Conservation (phyloP, 257 asterid genomes). For the Fraxinus excelsior region DNA sequence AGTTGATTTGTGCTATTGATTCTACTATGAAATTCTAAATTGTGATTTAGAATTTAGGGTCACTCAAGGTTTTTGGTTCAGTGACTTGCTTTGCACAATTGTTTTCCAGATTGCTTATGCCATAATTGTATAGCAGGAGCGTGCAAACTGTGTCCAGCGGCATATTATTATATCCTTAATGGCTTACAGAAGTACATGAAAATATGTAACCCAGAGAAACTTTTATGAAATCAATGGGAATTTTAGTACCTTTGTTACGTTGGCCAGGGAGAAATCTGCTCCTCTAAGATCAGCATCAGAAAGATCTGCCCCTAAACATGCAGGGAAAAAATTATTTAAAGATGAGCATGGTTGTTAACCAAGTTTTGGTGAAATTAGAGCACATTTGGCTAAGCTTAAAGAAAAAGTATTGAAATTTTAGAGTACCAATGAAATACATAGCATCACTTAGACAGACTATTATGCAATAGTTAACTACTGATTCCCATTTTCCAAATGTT, state of each 20-base stretch:
- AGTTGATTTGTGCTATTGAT: neutral
- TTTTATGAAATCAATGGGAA: neutral
- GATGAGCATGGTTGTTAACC: neutral
- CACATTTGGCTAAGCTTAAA: neutral
- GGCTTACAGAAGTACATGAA: neutral
- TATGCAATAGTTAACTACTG: neutral
- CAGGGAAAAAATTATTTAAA: constrained; percentile 1
- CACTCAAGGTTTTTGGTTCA: neutral
- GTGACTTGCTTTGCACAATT: neutral
- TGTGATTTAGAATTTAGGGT: no score
- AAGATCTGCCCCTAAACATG: constrained; percentile 81
- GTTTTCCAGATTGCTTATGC: neutral
- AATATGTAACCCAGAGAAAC: neutral
- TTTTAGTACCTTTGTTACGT: constrained; percentile 71
- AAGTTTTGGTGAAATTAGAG: neutral
- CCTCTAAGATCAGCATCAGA: constrained; percentile 97
- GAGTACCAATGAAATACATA: neutral
- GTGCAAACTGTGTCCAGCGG: neutral
- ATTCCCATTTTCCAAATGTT: no score
- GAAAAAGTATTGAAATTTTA: neutral
- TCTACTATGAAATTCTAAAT: neutral
- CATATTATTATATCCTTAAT: neutral
- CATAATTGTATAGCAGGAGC: neutral
- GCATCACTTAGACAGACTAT: neutral
- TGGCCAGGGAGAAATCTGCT: constrained; percentile 92